phyloP scores from a whole-genome alignment of 1,284 basidiomycete species.

The Phaffia rhodozyma region DNA sequence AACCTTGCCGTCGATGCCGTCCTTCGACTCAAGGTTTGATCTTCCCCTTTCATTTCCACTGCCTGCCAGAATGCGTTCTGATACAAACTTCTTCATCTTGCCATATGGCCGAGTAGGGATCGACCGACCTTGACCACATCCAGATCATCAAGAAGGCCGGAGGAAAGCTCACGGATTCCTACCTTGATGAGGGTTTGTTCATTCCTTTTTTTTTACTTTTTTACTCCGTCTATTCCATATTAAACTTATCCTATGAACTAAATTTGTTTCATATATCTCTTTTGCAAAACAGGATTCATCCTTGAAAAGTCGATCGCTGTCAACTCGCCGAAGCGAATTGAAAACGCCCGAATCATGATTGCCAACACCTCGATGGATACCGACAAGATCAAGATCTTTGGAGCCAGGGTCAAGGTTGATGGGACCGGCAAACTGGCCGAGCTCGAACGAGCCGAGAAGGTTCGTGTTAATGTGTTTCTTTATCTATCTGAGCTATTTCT shows the following conservation, averaged over 20 bases:
- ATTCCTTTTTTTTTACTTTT: background rate
- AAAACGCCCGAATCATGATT: slow-evolving; percentile 93
- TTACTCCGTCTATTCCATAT: background rate
- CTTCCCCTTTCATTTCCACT: background rate
- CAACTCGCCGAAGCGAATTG: slow-evolving; percentile 87
- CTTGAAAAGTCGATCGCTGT: slow-evolving; percentile 92
- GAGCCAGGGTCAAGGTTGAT: slow-evolving; percentile 90
- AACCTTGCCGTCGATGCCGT: slow-evolving; percentile 98
- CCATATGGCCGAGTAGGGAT: slow-evolving; percentile 46
- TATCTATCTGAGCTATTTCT: background rate
- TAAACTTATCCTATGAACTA: background rate
- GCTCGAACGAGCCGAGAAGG: slow-evolving; percentile 87
- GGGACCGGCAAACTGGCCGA: slow-evolving; percentile 94
- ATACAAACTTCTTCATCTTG: background rate
- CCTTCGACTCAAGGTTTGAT: slow-evolving; percentile 65
- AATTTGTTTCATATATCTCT: background rate
- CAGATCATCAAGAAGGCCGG: slow-evolving; percentile 99
- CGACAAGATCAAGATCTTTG: slow-evolving; percentile 99
- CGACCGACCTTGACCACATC: slow-evolving; percentile 94
- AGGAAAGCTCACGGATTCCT: slow-evolving; percentile 95
- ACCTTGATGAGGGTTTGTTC: slow-evolving; percentile 78
- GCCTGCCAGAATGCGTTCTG: background rate
- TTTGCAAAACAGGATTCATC: slow-evolving; percentile 62
- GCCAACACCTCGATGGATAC: slow-evolving; percentile 99
- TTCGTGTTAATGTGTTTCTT: slow-evolving; percentile 28